Evolutionary conservation across 1,284 basidiomycete genomes (phyloP), one percentile per base, ranked within the genome.

Genomic region (Ceratobasidium sp.): DNA sequence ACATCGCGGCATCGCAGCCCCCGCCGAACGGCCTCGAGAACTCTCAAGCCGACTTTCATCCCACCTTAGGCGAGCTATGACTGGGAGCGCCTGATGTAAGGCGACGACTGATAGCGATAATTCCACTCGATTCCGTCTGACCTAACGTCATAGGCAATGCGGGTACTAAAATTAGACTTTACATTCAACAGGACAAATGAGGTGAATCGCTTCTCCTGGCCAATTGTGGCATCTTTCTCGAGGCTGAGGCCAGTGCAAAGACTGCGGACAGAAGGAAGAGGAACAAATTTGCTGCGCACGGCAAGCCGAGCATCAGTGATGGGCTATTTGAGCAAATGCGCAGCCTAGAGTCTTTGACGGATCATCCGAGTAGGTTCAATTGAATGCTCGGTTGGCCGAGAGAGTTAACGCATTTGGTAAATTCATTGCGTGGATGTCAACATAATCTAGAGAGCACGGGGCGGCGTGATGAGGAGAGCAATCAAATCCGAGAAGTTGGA

Each of bases 201-300:
- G 15, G 7, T 24, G 3, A 17, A 8, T 17, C 7, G 31, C 48
- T 27, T 22, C 29, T 22, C 7, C n/a, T 64, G 50, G 50, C 24
- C 50, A 14, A 24, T 44, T 33, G 17, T 2, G n/a, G 19, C 1
- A 6, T 62, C 22, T 45, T 41, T n/a, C 44, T 50, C 19, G 19
- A 31, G 44, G 33, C 62, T 45, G 62, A 31, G 62, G 31, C 2
- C 17, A 19, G 22, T 27, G 15, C 11, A 64, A 5, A 41, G 36
- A n/a, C 62, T 64, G 62, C 62, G 62, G 62, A 64, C 62, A 48
- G 44, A 50, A 64, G 36, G n/a, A 27, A 64, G 24, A 44, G 31
- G 64, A 22, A 54, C 50, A 33, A 67, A 67, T 31, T 19, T 67
- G 64, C 64, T 67, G 64, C 64, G 64, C 47, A 8, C 2, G 44